phyloP scores from a whole-genome alignment of 2,329 filamentous ascomycete genomes.

The Ophiostoma triangulosporum region DNA sequence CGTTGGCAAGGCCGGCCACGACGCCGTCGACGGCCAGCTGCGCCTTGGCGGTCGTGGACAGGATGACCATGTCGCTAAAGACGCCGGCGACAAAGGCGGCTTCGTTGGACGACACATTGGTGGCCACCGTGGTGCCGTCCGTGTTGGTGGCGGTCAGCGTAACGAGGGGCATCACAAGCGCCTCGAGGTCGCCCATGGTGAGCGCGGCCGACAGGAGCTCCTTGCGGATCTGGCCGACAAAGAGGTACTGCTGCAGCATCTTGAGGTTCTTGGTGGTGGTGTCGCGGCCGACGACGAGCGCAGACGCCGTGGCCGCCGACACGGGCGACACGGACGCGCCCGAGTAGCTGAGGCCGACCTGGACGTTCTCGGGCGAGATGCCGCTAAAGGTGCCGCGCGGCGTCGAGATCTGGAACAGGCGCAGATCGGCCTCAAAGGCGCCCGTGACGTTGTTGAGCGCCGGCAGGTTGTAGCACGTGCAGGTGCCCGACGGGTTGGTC shows the following conservation, averaged over 20 bases:
- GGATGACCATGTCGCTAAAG: conserved; percentile 45
- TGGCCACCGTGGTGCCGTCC: conserved; percentile 38
- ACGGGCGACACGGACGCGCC: conserved; percentile 39
- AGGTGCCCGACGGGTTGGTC: conserved; percentile 62
- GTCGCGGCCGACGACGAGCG: conserved; percentile 14
- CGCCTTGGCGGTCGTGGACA: conserved; percentile 36
- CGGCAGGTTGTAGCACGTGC: conserved; percentile 7
- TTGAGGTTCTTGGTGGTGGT: conserved; percentile 19
- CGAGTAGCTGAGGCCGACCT: conserved; percentile 39
- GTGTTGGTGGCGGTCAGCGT: conserved; percentile 46
- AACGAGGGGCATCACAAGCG: conserved; percentile 53
- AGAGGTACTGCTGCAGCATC: conserved; percentile 50
- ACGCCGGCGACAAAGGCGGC: conserved; percentile 58
- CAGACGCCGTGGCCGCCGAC: conserved; percentile 16
- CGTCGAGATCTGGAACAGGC: conserved; percentile 35
- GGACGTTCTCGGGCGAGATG: conserved; percentile 37
- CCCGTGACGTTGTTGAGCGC: neutral
- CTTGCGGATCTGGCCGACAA: conserved; percentile 54
- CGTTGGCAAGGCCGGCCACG: conserved; percentile 31
- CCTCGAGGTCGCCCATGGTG: conserved; percentile 45
- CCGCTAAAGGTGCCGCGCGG: conserved; percentile 40
- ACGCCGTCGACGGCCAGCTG: conserved; percentile 36
- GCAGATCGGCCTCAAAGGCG: neutral
- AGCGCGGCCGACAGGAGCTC: conserved; percentile 39
- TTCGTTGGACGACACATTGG: conserved; percentile 55